Percentiles rank a stretch among this genome's conserved stretches.
Evolutionary conservation across 2,329 filamentous ascomycete genomes (phyloP).

Genomic region (Seiridium cupressi): DNA sequence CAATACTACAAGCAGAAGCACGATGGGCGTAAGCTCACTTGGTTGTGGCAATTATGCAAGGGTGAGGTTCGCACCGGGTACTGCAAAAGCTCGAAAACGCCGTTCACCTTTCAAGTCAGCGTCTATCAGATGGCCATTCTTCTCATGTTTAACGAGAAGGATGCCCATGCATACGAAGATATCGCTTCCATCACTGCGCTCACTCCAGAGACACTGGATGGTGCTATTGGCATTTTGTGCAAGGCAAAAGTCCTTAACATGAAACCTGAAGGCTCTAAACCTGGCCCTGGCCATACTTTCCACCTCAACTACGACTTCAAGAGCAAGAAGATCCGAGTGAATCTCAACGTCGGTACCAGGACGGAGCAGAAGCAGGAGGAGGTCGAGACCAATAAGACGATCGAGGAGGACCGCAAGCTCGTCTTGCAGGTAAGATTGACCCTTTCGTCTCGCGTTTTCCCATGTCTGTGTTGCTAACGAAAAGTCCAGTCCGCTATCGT

Average conservation of each 20-base stretch:
- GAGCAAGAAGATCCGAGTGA: constrained; percentile 97
- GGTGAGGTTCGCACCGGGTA: constrained; percentile 95
- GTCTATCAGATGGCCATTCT: constrained; percentile 98
- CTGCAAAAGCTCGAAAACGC: constrained; percentile 82
- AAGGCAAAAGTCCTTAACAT: constrained; percentile 88
- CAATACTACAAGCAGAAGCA: constrained; percentile 96
- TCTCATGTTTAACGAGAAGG: constrained; percentile 89
- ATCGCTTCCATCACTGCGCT: constrained; percentile 80
- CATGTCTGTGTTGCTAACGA: constrained; percentile 7
- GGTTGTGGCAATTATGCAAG: constrained; percentile 98
- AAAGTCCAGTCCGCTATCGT: constrained; percentile 84
- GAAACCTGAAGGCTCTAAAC: constrained; percentile 70
- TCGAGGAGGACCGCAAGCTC: constrained; percentile 96
- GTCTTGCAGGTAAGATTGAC: constrained; percentile 79
- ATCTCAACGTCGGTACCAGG: constrained; percentile 92
- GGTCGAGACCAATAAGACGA: constrained; percentile 97
- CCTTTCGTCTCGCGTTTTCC: not conserved
- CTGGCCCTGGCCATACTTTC: constrained; percentile 76
- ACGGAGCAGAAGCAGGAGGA: constrained; percentile 95
- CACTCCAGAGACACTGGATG: constrained; percentile 79
- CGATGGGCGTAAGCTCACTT: constrained; percentile 91
- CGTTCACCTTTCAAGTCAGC: constrained; percentile 95
- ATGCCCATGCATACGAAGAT: constrained; percentile 82
- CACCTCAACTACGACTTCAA: constrained; percentile 92
- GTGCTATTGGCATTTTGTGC: constrained; percentile 79